A percentile compares a stretch with the other conserved stretches of the same genome.
Conservation (phyloP, 164 flowering plant genomes). For the Chimonanthus salicifolius region DNA sequence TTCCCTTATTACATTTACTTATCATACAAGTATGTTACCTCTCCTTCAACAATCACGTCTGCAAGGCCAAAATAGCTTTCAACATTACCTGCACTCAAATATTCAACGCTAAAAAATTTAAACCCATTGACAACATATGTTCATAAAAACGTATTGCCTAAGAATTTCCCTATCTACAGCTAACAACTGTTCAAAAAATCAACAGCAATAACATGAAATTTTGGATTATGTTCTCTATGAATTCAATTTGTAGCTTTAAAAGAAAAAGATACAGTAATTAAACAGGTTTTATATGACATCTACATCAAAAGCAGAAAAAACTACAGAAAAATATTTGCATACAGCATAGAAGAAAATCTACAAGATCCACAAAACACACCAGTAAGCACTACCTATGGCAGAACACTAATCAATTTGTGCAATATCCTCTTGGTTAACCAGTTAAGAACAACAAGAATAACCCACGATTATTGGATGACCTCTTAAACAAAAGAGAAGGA, state of each 20-base stretch:
- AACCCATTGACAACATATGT: no score
- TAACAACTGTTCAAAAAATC: not conserved
- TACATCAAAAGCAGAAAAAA: not conserved
- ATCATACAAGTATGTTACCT: conserved; percentile 1
- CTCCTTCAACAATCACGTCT: conserved; percentile 8
- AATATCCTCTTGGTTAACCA: no score
- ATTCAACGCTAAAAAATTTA: not conserved
- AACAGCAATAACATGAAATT: not conserved
- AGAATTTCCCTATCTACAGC: not conserved
- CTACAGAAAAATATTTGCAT: not conserved
- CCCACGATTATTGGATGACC: no score
- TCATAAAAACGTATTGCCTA: not conserved
- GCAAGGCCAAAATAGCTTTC: conserved; percentile 4
- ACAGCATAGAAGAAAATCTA: no score
- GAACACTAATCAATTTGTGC: no score
- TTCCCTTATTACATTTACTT: no score
- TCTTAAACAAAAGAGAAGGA: no score
- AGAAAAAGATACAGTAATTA: not conserved
- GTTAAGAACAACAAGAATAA: no score
- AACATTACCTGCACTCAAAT: conserved; percentile 3
- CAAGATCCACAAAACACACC: no score
- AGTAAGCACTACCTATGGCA: no score
- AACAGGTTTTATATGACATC: not conserved
- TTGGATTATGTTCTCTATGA: not conserved
- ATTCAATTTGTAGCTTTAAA: no score